These are phyloP conservation scores for Diutina neorugosa DNA, from an alignment of 1,139 yeast species.

Conservation along the genomic window DNA sequence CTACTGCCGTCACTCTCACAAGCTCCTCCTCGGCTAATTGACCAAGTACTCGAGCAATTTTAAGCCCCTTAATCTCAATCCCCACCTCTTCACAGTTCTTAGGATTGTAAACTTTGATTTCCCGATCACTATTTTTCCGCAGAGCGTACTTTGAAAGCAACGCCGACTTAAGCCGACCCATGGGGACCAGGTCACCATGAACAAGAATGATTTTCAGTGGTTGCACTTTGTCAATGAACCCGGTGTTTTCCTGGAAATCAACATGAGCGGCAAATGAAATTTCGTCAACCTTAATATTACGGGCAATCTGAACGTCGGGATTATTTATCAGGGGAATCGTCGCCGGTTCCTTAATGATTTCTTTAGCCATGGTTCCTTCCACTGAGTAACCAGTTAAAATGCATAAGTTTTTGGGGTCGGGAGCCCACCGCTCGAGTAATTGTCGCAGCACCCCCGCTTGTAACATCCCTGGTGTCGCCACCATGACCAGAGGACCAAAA, in stretches of 20 bases:
- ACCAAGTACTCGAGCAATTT: conserved; percentile 46
- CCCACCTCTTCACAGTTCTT: conserved; percentile 76
- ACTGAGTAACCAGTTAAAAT: conserved; percentile 94
- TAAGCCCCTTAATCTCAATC: conserved; percentile 70
- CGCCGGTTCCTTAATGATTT: conserved; percentile 73
- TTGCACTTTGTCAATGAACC: conserved; percentile 77
- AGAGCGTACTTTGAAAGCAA: conserved; percentile 74
- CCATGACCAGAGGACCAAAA: conserved; percentile 89
- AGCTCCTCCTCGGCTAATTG: conserved; percentile 7
- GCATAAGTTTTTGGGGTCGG: conserved; percentile 82
- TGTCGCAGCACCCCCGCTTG: conserved; percentile 93
- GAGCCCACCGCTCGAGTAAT: conserved; percentile 90
- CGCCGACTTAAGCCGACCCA: conserved; percentile 95
- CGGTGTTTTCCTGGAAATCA: conserved; percentile 86
- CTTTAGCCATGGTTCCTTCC: conserved; percentile 97
- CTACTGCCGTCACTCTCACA: conserved; percentile 8
- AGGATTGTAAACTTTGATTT: conserved; percentile 89
- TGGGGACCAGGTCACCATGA: conserved; percentile 96
- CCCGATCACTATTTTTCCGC: conserved; percentile 77
- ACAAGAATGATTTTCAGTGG: conserved; percentile 80
- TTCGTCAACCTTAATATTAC: conserved; percentile 85
- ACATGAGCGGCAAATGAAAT: conserved; percentile 98
- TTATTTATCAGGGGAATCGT: conserved; percentile 72
- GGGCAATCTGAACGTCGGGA: conserved; percentile 75
- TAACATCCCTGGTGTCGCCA: conserved; percentile 97